These are phyloP conservation scores for Myxozyma neglecta DNA, from an alignment of 805 yeast species.

Conservation along the genomic window DNA sequence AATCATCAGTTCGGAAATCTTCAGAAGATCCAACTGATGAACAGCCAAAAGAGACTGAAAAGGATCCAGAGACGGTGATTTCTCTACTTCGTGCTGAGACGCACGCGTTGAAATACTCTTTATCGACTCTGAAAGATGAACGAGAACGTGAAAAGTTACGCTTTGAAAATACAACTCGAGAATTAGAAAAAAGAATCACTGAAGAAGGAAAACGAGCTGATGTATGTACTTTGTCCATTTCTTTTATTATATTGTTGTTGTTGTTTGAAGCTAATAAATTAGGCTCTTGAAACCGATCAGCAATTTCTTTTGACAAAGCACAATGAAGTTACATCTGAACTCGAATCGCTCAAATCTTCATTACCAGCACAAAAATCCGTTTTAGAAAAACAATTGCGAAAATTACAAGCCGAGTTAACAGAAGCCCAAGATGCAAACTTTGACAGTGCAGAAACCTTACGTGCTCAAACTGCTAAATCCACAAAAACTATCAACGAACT, in stretches of 20 bases:
- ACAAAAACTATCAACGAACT: slow-evolving; percentile 32
- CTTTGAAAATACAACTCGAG: slow-evolving; percentile 39
- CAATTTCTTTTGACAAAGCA: slow-evolving; percentile 43
- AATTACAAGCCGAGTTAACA: slow-evolving; percentile 43
- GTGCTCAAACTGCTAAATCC: slow-evolving; percentile 3
- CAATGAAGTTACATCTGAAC: slow-evolving; percentile 37
- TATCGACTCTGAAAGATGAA: slow-evolving; percentile 44
- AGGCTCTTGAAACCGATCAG: slow-evolving; percentile 43
- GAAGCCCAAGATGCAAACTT: slow-evolving; percentile 30
- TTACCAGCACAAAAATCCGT: slow-evolving; percentile 33
- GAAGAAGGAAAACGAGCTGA: slow-evolving; percentile 41
- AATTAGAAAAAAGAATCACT: slow-evolving; percentile 38
- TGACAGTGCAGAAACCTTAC: slow-evolving; percentile 35
- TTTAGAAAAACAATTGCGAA: slow-evolving; percentile 39
- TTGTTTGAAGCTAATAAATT: slow-evolving; percentile 5
- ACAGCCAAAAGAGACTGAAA: not conserved
- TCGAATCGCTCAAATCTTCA: slow-evolving; percentile 37
- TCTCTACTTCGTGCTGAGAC: slow-evolving; percentile 28
- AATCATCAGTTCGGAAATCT: not conserved
- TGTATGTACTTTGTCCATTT: slow-evolving; percentile 6
- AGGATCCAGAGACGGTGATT: not conserved
- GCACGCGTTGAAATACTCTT: slow-evolving; percentile 41
- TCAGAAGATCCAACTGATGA: not conserved
- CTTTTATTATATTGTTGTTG: too few species aligned
- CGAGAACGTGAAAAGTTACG: slow-evolving; percentile 42